Conservation (phyloP, 2,329 filamentous ascomycete species). For the Neofusicoccum umdonicola region DNA sequence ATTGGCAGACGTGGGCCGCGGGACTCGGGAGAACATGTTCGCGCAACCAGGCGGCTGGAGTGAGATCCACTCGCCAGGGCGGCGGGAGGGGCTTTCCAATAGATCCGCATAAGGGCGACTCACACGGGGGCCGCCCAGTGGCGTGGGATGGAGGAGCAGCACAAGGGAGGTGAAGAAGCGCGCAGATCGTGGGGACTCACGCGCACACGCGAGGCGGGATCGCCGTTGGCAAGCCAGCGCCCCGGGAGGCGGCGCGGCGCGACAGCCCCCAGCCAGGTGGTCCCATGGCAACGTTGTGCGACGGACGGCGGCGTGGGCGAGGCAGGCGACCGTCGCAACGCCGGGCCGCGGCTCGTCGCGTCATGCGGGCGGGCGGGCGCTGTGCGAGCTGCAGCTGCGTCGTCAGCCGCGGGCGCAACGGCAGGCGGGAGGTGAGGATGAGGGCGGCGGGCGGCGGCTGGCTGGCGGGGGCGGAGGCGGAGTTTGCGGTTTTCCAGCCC, state of each 20-base stretch:
- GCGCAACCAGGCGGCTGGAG: neutral
- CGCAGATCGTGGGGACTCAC: slow-evolving; percentile 8
- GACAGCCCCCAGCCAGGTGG: neutral
- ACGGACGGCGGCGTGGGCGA: neutral
- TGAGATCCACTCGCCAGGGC: neutral
- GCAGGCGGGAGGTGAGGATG: neutral
- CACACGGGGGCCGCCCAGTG: neutral
- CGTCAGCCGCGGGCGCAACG: neutral
- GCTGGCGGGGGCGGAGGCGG: neutral
- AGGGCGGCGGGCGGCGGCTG: neutral
- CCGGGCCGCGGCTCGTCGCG: neutral
- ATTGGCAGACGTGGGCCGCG: neutral
- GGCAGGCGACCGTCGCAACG: neutral
- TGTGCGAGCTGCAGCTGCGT: neutral
- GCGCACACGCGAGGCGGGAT: slow-evolving; percentile 10
- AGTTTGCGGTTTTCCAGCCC: no score
- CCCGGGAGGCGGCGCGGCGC: neutral
- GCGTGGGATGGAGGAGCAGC: neutral
- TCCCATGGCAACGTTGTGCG: neutral
- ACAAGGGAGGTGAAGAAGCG: neutral
- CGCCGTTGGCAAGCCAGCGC: slow-evolving; percentile 4
- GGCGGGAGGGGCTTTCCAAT: slow-evolving; percentile 2
- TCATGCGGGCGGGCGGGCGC: neutral
- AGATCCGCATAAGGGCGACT: slow-evolving; percentile 2
- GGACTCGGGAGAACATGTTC: neutral